Evolutionary conservation across 257 asterid species (phyloP).

Genomic region (Mitragyna speciosa): DNA sequence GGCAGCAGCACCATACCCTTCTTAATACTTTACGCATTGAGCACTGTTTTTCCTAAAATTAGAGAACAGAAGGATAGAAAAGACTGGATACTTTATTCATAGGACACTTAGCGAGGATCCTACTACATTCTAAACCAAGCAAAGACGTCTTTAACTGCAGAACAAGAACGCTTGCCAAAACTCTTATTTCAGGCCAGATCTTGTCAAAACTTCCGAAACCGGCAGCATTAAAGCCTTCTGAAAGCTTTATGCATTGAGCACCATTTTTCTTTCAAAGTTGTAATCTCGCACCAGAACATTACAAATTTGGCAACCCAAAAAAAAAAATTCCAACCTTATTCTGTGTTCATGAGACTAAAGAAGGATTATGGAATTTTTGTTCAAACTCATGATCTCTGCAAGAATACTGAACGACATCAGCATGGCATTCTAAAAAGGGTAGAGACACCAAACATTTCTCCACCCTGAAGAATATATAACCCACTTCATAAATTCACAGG

Average conservation of each 20-base stretch:
- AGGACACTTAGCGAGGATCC: too few relatives aligned
- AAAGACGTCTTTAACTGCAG: not conserved
- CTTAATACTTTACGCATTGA: not conserved
- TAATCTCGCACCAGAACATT: not conserved
- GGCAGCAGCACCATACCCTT: not conserved
- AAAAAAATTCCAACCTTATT: not conserved
- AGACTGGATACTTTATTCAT: too few relatives aligned
- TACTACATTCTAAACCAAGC: not conserved
- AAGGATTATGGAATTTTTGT: slow-evolving; percentile 33
- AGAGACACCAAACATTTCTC: slow-evolving; percentile 83
- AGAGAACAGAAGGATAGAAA: too few relatives aligned
- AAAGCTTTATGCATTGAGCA: not conserved
- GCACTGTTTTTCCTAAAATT: not conserved
- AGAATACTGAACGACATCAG: slow-evolving; percentile 55
- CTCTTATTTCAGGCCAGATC: not conserved
- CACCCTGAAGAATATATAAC: slow-evolving; percentile 59
- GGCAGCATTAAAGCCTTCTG: not conserved
- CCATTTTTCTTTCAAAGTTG: not conserved
- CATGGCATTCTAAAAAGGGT: slow-evolving; percentile 67
- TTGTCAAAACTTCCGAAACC: not conserved
- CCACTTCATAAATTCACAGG: slow-evolving; percentile 13
- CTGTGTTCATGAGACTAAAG: not conserved
- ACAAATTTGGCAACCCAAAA: not conserved
- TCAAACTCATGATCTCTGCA: slow-evolving; percentile 34
- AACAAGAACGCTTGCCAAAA: not conserved